Evolutionary conservation across 1,284 basidiomycete species (phyloP), one percentile per base, ranked within the genome.

Genomic region (Marasmius tenuissimus): DNA sequence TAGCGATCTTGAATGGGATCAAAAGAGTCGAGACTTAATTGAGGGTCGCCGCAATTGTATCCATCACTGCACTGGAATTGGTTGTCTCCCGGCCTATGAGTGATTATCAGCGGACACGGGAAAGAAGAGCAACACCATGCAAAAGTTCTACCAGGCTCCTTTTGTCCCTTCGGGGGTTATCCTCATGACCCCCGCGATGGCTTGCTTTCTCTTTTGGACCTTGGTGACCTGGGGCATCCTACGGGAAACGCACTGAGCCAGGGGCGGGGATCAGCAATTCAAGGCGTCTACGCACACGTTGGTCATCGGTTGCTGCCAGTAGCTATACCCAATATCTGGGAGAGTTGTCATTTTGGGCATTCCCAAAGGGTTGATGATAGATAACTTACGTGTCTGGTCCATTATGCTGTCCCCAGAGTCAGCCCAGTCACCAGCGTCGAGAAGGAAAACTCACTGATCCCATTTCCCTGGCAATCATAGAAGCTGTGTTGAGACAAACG

Each of bases 61-160:
- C 77, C 78, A 50, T 69, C 67, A 0, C 76, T 72, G 66, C 86
- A 89, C 63, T 88, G 78, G 70, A 81, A 79, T 20, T 73, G 73
- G 65, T 87, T 85, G 68, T 88, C 86, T 18, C 86, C 86, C 0
- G 86, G 86, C 85, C 85, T 87, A 63, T 7, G 47, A 8, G 33
- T 11, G 56, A 10, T 50, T 50, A 16, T 60, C 37, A 54, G 16
- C 7, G 33, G 12, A 53, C 12, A 3, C 40, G n/a, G 12, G 14
- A 49, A 8, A 37, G 12, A 14, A 7, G 58, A 61, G 5, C 60
- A 49, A 20, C 2, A 54, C 16, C 33, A 54, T n/a, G 61, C 27
- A 27, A 27, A 27, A 4, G 27, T 27, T 27, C 2, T 66, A 85
- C 86, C 85, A 88, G 59, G 85, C 81, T 47, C 80, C 86, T 3